Conservation (phyloP, 2,329 filamentous ascomycete genomes). For the Biscogniauxia mediterranea region DNA sequence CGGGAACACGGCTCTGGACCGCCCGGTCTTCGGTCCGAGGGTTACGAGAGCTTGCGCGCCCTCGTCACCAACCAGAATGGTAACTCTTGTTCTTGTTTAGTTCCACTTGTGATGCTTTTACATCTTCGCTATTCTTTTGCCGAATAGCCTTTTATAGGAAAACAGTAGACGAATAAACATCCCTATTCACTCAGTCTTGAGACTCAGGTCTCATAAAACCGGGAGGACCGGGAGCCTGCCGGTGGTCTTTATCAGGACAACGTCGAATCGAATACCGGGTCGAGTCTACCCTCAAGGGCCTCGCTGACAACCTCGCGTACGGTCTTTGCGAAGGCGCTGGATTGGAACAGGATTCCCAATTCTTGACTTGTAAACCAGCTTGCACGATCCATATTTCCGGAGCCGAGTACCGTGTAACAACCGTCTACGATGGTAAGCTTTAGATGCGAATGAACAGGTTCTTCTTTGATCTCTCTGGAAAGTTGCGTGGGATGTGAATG, state of each 20-base stretch:
- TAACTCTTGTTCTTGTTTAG: too few relatives aligned
- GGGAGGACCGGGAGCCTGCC: background rate
- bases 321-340: conserved; percentile 29
- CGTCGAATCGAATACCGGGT: conserved; percentile 26
- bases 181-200: background rate
- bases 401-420: conserved; percentile 67
- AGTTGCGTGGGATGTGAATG: conserved; percentile 28
- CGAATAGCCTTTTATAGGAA: background rate
- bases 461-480: conserved; percentile 34
- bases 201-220: too few relatives aligned
- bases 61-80: background rate
- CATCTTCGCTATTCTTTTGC: too few relatives aligned
- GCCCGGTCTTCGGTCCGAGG: background rate
- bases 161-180: background rate
- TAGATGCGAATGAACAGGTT: conserved; percentile 72
- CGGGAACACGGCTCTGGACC: background rate
- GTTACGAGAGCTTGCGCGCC: background rate
- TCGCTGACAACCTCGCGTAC: conserved; percentile 32
- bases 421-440: conserved; percentile 75
- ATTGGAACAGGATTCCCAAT: conserved; percentile 62
- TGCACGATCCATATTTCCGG: conserved; percentile 80
- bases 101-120: too few relatives aligned
- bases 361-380: conserved; percentile 89
- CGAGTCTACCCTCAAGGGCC: conserved; percentile 36
- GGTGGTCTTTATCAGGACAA: background rate